Conservation (phyloP, 331 rosid species). For the Ulmus americana region DNA sequence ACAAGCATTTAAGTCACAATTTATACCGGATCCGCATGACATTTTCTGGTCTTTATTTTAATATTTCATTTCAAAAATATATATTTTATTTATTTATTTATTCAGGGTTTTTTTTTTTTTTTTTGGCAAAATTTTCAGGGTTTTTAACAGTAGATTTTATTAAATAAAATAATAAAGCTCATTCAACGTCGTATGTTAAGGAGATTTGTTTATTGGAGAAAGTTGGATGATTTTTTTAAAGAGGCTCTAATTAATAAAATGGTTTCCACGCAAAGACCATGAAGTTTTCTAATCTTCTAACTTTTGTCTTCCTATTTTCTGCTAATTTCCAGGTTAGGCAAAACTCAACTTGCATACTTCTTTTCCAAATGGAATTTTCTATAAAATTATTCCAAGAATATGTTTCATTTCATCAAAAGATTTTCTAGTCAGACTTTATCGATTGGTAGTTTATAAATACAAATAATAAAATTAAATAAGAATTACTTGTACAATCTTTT, state of each 20-base stretch:
- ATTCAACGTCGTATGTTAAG: background rate
- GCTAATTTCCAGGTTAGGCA: slow-evolving; percentile 8
- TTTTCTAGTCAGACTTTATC: background rate
- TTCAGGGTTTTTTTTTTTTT: background rate
- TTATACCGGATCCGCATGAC: too few relatives aligned
- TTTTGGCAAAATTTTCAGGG: background rate
- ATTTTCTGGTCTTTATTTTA: too few relatives aligned
- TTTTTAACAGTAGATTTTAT: background rate
- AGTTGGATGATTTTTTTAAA: background rate
- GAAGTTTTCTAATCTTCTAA: slow-evolving; percentile 1
- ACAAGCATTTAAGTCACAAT: background rate
- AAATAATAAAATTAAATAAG: background rate
- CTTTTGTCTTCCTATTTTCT: slow-evolving; percentile 13
- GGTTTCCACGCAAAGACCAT: background rate
- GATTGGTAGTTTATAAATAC: background rate
- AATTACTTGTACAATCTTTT: background rate
- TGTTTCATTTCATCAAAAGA: background rate
- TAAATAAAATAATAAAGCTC: background rate
- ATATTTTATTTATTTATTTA: background rate
- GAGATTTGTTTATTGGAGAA: background rate
- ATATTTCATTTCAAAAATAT: too few relatives aligned
- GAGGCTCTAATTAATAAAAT: background rate
- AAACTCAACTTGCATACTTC: slow-evolving; percentile 10
- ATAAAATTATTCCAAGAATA: slow-evolving; percentile 7
- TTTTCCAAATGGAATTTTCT: slow-evolving; percentile 4